Base-by-base conservation (phyloP, 768 basidiomycete species). In the Psilocybe tampanensis region DNA sequence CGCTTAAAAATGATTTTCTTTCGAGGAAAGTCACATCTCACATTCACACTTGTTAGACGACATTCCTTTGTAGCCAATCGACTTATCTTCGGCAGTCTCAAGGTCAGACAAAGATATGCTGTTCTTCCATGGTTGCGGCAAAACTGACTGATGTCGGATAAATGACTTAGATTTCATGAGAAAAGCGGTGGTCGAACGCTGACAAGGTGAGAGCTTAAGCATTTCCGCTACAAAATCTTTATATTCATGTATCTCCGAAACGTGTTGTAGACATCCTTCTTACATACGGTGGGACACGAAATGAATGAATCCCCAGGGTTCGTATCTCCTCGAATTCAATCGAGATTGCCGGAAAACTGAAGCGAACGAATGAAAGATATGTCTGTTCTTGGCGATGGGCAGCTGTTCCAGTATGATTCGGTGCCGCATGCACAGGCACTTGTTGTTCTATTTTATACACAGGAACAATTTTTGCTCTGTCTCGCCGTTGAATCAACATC, bases 111-210 rank as follows among this genome's bases (percentile, higher is more conserved):
- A 44, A 33, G 18, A 26, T 36, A 22, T 42, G 36, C 43, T 29
- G 34, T 49, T 55, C 55, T 54, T 56, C 44, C 55, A 41, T 32
- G 51, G 34, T 21, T 48, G 52, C 59, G 55, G 59, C 58, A 54
- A 59, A 59, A 59, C 54, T 54, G 21, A 22, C 44, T 55, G 42
- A 50, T 49, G 23, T 56, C 52, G 59, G 59, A 53, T n/a, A 49
- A 54, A 56, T 33, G 9, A 33, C n/a, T 24, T 60, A 41, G 23
- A 42, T 43, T 49, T 26, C 59, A 60, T 60, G 55, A 56, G 59
- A 60, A 60, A 23, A 24, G 18, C 36, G 9, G 9, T 29, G 29
- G 29, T 41, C 44, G 36, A 39, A 41, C 17, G 15, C 29, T 36
- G 48, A 43, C 49, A 56, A 49, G 43, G 55, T 56, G 44, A 51